A percentile compares a stretch with the other conserved stretches of the same genome.
Evolutionary conservation across 345 rosid species (phyloP).

Genomic region (Abelmoschus esculentus): DNA sequence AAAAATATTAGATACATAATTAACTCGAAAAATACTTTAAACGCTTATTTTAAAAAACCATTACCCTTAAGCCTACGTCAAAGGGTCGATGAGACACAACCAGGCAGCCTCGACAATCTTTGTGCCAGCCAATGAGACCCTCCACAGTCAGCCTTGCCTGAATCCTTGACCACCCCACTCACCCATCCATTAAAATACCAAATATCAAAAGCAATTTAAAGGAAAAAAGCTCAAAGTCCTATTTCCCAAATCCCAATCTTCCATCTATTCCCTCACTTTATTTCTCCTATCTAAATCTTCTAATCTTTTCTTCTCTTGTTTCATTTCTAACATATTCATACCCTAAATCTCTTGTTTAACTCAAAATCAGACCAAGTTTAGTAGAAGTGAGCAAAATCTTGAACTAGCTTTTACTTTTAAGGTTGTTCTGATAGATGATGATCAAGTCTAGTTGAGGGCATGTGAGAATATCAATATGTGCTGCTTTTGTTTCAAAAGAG

Average conservation of each 20-base stretch:
- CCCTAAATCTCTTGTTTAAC: too few relatives aligned
- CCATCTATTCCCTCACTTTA: slow-evolving; percentile 3
- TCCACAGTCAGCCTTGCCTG: slow-evolving; percentile 11
- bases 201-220: slow-evolving; percentile 24
- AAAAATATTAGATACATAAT: too few relatives aligned
- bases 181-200: slow-evolving; percentile 3
- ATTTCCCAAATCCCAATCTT: slow-evolving; percentile 11
- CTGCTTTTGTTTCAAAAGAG: neutral
- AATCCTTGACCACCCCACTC: slow-evolving; percentile 6
- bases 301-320: neutral
- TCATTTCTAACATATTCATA: neutral
- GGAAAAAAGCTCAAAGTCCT: slow-evolving; percentile 14
- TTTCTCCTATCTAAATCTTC: neutral
- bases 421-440: neutral
- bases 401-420: neutral
- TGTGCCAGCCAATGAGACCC: neutral
- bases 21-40: too few relatives aligned
- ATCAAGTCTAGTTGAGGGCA: neutral
- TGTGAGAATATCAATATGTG: slow-evolving; percentile 2
- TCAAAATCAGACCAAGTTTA: too few relatives aligned
- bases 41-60: too few relatives aligned
- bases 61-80: too few relatives aligned
- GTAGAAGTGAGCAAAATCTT: neutral
- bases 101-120: neutral
- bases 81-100: neutral